phyloP scores from a whole-genome alignment of 2,329 filamentous ascomycete species.

The Ramularia endophylla region DNA sequence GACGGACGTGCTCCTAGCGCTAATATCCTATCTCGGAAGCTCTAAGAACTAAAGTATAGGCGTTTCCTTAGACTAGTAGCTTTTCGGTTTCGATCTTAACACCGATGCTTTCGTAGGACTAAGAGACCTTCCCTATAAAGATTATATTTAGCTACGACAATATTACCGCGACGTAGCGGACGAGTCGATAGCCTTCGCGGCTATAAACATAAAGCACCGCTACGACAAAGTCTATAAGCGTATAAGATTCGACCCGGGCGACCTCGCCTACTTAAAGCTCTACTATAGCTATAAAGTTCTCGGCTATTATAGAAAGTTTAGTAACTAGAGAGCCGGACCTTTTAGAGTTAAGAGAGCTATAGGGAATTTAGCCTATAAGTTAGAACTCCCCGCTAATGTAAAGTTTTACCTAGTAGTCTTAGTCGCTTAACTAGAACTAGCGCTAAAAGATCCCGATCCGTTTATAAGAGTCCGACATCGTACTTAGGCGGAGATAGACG shows the following conservation, averaged over 20 bases:
- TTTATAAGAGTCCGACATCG: no score
- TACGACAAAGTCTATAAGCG: conserved; percentile 1
- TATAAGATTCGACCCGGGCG: background rate
- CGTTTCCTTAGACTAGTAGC: background rate
- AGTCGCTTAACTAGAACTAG: conserved; percentile 2
- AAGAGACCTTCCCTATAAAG: background rate
- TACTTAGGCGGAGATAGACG: no score
- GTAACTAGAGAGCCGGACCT: background rate
- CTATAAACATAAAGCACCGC: conserved; percentile 2
- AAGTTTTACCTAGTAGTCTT: conserved; percentile 5
- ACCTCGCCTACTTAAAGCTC: conserved; percentile 1
- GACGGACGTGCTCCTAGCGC: background rate
- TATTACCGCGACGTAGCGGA: background rate
- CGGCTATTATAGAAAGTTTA: conserved; percentile 1
- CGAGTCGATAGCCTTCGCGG: background rate
- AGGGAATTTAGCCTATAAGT: conserved; percentile 3
- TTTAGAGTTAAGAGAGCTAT: conserved; percentile 1
- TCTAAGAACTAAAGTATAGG: background rate
- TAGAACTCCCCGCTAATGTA: conserved; percentile 3
- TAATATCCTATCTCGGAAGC: background rate
- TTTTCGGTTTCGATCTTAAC: conserved; percentile 1
- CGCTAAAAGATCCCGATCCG: background rate
- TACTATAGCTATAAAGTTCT: background rate
- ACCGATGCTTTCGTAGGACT: background rate
- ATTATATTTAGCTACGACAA: background rate